Conservation (phyloP, 148 eudicot species). For the Limonium bicolor region DNA sequence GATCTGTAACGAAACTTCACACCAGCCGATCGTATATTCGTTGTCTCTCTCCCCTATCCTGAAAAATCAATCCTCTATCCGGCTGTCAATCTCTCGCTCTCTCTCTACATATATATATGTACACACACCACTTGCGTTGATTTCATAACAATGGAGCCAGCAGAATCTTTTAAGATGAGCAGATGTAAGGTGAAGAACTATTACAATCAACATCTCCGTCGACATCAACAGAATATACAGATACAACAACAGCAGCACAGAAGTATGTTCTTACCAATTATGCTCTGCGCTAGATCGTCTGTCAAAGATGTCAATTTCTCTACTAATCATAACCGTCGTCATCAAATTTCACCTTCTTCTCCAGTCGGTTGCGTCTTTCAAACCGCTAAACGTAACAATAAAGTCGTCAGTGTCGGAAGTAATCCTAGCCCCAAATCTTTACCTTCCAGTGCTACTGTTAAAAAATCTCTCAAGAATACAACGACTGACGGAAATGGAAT, state of each 20-base stretch:
- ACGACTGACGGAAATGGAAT: background rate
- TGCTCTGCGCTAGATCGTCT: conserved; percentile 45
- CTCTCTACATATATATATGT: no score
- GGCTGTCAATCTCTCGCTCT: no score
- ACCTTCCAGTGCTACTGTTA: conserved; percentile 5
- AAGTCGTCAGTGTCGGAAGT: conserved; percentile 24
- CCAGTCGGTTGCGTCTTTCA: conserved; percentile 63
- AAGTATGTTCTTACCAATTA: conserved; percentile 31
- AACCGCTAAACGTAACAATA: conserved; percentile 36
- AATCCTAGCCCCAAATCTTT: conserved; percentile 7
- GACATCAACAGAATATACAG: conserved; percentile 2
- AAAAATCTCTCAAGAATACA: conserved; percentile 2
- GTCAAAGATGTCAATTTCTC: conserved; percentile 28
- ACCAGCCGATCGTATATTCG: no score
- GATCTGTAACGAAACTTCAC: no score
- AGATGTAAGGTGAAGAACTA: background rate
- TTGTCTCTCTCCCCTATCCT: no score
- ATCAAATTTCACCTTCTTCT: conserved; percentile 30
- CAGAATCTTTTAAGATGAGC: no score
- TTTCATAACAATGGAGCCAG: no score
- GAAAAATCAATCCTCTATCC: no score
- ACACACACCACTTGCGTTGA: no score
- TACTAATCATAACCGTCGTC: conserved; percentile 9
- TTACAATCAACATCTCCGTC: background rate
- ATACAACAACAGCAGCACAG: conserved; percentile 17